These are phyloP conservation scores for Pistacia integerrima DNA, from an alignment of 345 rosid genomes.

Conservation along the genomic window DNA sequence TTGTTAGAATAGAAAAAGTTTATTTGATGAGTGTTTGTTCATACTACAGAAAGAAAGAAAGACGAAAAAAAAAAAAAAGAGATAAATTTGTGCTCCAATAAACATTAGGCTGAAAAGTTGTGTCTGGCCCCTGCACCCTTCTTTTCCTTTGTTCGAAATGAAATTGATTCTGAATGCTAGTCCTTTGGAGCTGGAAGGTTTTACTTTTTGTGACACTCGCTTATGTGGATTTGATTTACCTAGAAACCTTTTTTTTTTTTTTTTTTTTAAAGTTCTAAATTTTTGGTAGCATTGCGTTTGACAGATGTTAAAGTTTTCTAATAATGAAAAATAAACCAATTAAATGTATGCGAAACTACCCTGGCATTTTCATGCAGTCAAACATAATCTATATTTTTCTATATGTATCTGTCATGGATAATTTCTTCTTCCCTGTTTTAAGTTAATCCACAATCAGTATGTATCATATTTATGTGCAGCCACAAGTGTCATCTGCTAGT, in stretches of 20 bases:
- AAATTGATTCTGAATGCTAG: neutral
- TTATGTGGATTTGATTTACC: neutral
- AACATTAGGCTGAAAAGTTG: no score
- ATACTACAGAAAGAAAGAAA: neutral
- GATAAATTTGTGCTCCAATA: neutral
- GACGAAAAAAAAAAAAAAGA: neutral
- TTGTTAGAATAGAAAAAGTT: neutral
- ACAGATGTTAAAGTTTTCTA: neutral
- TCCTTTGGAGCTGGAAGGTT: neutral
- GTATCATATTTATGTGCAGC: conserved; percentile 46
- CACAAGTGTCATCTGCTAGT: conserved; percentile 85
- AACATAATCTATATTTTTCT: neutral
- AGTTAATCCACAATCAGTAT: neutral
- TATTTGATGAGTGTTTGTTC: neutral
- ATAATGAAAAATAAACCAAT: neutral
- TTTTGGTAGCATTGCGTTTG: neutral
- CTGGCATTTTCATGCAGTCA: neutral
- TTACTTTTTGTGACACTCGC: neutral
- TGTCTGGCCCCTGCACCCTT: no score
- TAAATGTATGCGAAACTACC: neutral
- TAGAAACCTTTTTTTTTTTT: neutral
- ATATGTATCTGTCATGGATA: neutral
- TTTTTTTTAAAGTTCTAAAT: neutral
- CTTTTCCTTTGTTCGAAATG: neutral
- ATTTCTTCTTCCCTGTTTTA: neutral